phyloP scores from a whole-genome alignment of 1,284 basidiomycete genomes.

The Boletus putidus region DNA sequence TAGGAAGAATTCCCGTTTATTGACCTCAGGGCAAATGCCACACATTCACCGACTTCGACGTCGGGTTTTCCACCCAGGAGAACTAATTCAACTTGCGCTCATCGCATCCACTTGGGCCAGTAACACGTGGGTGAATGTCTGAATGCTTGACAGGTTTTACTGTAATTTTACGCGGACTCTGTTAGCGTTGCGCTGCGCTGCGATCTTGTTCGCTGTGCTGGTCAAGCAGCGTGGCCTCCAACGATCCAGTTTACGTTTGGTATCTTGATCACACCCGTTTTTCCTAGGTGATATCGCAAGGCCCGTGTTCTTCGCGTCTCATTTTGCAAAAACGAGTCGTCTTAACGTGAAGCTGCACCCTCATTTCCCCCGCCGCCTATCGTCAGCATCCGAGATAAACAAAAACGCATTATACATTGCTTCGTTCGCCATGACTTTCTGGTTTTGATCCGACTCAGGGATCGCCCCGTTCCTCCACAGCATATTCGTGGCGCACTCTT shows the following conservation, averaged over 20 bases:
- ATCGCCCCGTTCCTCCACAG: conserved; percentile 20
- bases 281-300: conserved; percentile 19
- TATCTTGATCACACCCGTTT: conserved; percentile 21
- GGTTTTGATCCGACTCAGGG: conserved; percentile 35
- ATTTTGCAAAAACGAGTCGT: conserved; percentile 17
- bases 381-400: conserved; percentile 10
- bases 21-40: conserved; percentile 1
- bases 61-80: not conserved
- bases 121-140: conserved; percentile 7
- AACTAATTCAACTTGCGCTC: not conserved
- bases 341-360: conserved; percentile 11
- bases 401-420: conserved; percentile 10
- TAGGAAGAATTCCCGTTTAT: conserved; percentile 9
- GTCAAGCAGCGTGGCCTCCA: conserved; percentile 26
- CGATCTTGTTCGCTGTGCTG: conserved; percentile 3
- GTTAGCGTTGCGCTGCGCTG: not conserved
- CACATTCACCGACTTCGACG: not conserved
- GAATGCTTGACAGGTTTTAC: not conserved
- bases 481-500: conserved; percentile 12
- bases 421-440: conserved; percentile 13
- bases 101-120: conserved; percentile 3
- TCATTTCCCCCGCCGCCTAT: conserved; percentile 8
- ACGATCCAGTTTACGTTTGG: conserved; percentile 30
- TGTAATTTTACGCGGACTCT: not conserved
- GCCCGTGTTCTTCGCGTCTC: conserved; percentile 18